Evolutionary conservation across 495 filamentous ascomycete genomes (phyloP), one percentile per base, ranked within the genome.

Genomic region (Annulohypoxylon maeteangense): DNA sequence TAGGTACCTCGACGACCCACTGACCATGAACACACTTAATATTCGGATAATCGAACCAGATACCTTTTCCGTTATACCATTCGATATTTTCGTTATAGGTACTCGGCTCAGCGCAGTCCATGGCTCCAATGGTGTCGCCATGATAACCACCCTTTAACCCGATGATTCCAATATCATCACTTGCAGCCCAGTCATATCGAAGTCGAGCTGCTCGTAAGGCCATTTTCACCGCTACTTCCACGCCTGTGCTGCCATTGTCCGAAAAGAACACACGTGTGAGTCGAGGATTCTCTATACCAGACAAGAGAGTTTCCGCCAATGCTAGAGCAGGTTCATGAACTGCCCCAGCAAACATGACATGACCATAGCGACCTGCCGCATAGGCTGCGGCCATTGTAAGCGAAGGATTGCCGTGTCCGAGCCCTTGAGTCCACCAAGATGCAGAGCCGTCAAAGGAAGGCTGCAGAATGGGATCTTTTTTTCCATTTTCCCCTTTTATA

Each of bases 391-490:
- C 86, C 5, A 93, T 83, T 7, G 90, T 82, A 4, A 94, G 82
- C 0, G 81, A 76, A 0, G 90, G 87, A 67, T 90, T 92, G 12
- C 87, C 90, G 70, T 94, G 92, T 7, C 92, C 92, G 4, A 94
- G 83, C 7, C 92, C 92, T 78, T 94, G 92, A 0, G 92, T 94
- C 92, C 92, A 94, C 92, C 92, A 94, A 0, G 91, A 93, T 16
- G 91, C 92, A 0, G 91, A 93, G 18, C 88, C 92, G 64, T 94
- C 92, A 54, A 93, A 93, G 0, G 88, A 88, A 7, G 90, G 84
- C 23, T 79, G 80, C 0, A 93, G 78, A 11, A 88, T 16, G 22
- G 74, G 60, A 20, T 65, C 11, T 48, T 56, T 7, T 32, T 50
- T 20, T 44, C 75, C 16, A n/a, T 38, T n/a, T 48, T 12, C n/a